Evolutionary conservation across 495 filamentous ascomycete genomes (phyloP).

Genomic region (Aspergillus diversus): DNA sequence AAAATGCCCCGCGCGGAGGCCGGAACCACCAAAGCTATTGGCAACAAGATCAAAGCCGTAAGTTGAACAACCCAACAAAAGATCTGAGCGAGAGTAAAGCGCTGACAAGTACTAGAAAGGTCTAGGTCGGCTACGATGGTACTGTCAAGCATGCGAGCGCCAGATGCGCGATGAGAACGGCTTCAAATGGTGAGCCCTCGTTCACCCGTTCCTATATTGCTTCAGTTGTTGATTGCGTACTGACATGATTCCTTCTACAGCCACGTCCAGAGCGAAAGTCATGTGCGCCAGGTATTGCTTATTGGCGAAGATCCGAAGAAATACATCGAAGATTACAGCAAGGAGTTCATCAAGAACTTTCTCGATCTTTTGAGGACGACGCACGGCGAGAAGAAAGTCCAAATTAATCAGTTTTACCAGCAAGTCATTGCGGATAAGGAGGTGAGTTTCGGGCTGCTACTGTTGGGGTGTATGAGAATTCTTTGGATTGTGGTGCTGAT

Average conservation of each 20-base stretch:
- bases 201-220: slow-evolving; percentile 24
- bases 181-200: slow-evolving; percentile 48
- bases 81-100: neutral
- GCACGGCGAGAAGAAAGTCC: slow-evolving; percentile 84
- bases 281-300: slow-evolving; percentile 82
- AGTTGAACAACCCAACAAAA: slow-evolving; percentile 5
- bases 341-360: slow-evolving; percentile 82
- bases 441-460: slow-evolving; percentile 21
- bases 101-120: slow-evolving; percentile 63
- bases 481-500: slow-evolving; percentile 9
- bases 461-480: neutral
- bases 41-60: slow-evolving; percentile 78
- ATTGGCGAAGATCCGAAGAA: slow-evolving; percentile 83
- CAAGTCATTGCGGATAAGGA: slow-evolving; percentile 57
- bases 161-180: slow-evolving; percentile 58
- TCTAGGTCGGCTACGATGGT: slow-evolving; percentile 83
- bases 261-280: slow-evolving; percentile 79
- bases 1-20: slow-evolving; percentile 94
- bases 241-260: slow-evolving; percentile 10
- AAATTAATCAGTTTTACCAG: slow-evolving; percentile 92
- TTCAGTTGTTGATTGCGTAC: neutral
- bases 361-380: slow-evolving; percentile 70
- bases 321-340: slow-evolving; percentile 73
- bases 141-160: slow-evolving; percentile 56
- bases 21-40: slow-evolving; percentile 81